phyloP scores from a whole-genome alignment of 73 alveolate genomes.

The Uronychia setigera region DNA sequence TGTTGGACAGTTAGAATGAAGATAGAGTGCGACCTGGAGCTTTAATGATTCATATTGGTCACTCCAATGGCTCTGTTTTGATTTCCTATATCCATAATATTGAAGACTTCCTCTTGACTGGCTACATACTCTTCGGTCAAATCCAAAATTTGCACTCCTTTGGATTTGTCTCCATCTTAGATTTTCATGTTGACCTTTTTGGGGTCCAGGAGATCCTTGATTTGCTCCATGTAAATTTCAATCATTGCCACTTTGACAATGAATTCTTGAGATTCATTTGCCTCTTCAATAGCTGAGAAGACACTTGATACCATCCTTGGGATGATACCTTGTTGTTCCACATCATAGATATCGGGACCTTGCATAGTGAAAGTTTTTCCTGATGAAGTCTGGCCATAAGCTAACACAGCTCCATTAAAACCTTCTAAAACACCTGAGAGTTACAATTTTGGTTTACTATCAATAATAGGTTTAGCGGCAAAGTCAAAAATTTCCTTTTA shows the following conservation, averaged over 20 bases:
- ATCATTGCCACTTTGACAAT: slow-evolving; percentile 78
- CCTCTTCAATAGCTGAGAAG: slow-evolving; percentile 57
- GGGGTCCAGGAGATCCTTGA: slow-evolving; percentile 76
- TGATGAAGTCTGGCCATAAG: slow-evolving; percentile 91
- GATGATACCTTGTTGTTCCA: slow-evolving; percentile 72
- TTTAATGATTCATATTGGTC: slow-evolving; percentile 82
- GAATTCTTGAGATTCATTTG: slow-evolving; percentile 68
- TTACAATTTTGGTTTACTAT: slow-evolving; percentile 11
- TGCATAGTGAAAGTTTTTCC: slow-evolving; percentile 94
- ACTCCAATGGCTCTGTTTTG: slow-evolving; percentile 67
- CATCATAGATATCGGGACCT: slow-evolving; percentile 78
- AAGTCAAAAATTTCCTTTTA: slow-evolving; percentile 84
- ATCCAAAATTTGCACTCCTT: slow-evolving; percentile 83
- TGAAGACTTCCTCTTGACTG: slow-evolving; percentile 64
- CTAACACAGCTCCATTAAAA: slow-evolving; percentile 87
- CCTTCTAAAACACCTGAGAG: slow-evolving; percentile 82
- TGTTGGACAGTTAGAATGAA: slow-evolving; percentile 76
- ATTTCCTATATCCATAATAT: slow-evolving; percentile 71
- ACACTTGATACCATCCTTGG: slow-evolving; percentile 78
- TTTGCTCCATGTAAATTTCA: slow-evolving; percentile 86
- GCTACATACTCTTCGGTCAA: slow-evolving; percentile 77
- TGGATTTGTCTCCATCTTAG: slow-evolving; percentile 79
- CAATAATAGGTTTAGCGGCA: slow-evolving; percentile 76
- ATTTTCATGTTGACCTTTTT: slow-evolving; percentile 67
- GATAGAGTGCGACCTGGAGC: slow-evolving; percentile 86